These are phyloP conservation scores for Penstemon eatonii DNA, from an alignment of 257 asterid genomes.

Conservation along the genomic window DNA sequence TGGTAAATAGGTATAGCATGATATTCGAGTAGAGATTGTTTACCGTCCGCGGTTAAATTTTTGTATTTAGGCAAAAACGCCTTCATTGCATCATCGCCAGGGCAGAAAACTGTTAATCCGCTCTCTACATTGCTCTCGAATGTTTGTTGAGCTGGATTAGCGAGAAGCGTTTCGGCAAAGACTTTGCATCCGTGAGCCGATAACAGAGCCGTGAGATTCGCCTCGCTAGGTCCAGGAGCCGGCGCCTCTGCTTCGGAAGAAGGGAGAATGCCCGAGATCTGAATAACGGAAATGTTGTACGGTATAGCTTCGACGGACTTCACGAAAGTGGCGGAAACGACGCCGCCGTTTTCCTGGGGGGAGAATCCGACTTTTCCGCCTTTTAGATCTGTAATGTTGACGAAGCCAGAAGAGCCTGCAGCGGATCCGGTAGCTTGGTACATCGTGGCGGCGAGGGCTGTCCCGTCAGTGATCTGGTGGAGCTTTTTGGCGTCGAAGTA, in stretches of 20 bases:
- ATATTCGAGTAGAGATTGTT: conserved; percentile 51
- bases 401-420: conserved; percentile 63
- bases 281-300: conserved; percentile 63
- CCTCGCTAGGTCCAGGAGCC: conserved; percentile 51
- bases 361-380: conserved; percentile 69
- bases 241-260: conserved; percentile 66
- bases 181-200: conserved; percentile 71
- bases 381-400: conserved; percentile 55
- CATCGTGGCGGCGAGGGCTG: conserved; percentile 67
- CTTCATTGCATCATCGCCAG: conserved; percentile 66
- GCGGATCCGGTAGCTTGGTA: conserved; percentile 74
- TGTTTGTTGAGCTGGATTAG: conserved; percentile 49
- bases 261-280: conserved; percentile 51
- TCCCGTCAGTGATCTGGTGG: conserved; percentile 63
- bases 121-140: conserved; percentile 43
- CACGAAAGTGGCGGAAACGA: conserved; percentile 43
- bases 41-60: conserved; percentile 43
- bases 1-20: conserved; percentile 58
- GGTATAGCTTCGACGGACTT: conserved; percentile 47
- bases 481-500: conserved; percentile 66
- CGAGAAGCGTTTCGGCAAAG: conserved; percentile 53
- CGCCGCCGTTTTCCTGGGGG: conserved; percentile 38
- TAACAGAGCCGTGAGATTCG: conserved; percentile 52
- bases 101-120: conserved; percentile 67
- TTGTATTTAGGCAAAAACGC: conserved; percentile 49